A percentile compares a stretch with the other conserved stretches of the same genome.
Conservation (phyloP, 2,329 filamentous ascomycete genomes). For the Fusarium longipes region DNA sequence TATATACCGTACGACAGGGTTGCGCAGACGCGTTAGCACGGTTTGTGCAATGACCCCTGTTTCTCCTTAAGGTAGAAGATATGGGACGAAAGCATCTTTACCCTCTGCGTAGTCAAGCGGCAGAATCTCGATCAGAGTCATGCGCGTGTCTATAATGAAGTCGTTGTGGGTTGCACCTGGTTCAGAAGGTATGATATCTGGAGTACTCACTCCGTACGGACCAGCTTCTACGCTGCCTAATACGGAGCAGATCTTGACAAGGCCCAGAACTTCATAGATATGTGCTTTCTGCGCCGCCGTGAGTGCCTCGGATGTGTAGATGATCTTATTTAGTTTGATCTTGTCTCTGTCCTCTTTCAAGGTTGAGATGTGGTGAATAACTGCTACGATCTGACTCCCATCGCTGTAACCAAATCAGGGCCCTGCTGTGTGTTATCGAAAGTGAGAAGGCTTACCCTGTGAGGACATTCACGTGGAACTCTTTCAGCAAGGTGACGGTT, state of each 20-base stretch:
- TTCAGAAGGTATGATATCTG: conserved; percentile 44
- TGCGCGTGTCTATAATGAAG: conserved; percentile 54
- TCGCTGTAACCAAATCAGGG: conserved; percentile 43
- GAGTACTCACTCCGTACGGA: conserved; percentile 51
- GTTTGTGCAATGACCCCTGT: conserved; percentile 56
- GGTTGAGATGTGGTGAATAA: conserved; percentile 52
- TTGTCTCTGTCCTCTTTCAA: conserved; percentile 37
- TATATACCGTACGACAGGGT: conserved; percentile 58
- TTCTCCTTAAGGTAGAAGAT: conserved; percentile 48
- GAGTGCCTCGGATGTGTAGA: conserved; percentile 59
- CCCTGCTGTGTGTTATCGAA: fast-evolving
- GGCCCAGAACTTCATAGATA: conserved; percentile 47
- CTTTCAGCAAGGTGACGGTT: conserved; percentile 44
- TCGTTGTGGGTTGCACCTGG: conserved; percentile 38
- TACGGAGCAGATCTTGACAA: conserved; percentile 54
- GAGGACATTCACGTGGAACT: conserved; percentile 54
- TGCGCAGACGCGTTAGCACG: conserved; percentile 54
- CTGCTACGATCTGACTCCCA: conserved; percentile 52
- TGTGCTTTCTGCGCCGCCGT: conserved; percentile 49
- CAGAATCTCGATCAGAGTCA: conserved; percentile 53
- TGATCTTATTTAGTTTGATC: conserved; percentile 54
- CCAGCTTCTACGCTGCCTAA: conserved; percentile 58
- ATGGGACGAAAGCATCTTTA: neutral
- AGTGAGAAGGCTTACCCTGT: conserved; percentile 27
- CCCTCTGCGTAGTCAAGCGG: conserved; percentile 33